These are phyloP conservation scores for Geotrichum restrictum DNA, from an alignment of 1,139 yeast species.

Conservation along the genomic window DNA sequence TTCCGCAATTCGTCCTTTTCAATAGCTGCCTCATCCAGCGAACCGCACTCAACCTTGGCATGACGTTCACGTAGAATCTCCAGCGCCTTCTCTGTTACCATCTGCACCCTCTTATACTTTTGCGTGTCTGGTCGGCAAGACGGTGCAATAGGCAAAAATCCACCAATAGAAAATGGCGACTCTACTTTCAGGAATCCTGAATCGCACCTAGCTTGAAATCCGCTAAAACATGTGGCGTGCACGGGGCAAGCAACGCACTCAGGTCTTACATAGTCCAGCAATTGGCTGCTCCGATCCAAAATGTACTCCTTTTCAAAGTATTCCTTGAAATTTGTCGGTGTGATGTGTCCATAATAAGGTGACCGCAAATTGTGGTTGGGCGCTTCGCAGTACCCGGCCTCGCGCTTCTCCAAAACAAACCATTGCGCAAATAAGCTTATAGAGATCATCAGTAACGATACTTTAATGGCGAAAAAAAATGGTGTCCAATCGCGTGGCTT, in stretches of 20 bases:
- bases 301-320: conserved; percentile 21
- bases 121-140: conserved; percentile 72
- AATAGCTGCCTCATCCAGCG: conserved; percentile 37
- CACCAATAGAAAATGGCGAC: conserved; percentile 50
- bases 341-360: conserved; percentile 12
- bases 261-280: conserved; percentile 48
- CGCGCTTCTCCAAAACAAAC: conserved; percentile 35
- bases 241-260: conserved; percentile 72
- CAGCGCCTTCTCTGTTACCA: conserved; percentile 64
- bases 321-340: conserved; percentile 13
- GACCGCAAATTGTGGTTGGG: conserved; percentile 24
- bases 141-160: conserved; percentile 58
- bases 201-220: conserved; percentile 59
- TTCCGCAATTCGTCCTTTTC: conserved; percentile 34
- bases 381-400: conserved; percentile 41
- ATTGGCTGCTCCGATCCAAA: conserved; percentile 26
- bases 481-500: not conserved
- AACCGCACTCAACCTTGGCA: conserved; percentile 67
- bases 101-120: conserved; percentile 63
- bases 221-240: conserved; percentile 69
- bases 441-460: conserved; percentile 21
- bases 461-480: conserved; percentile 10
- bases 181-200: conserved; percentile 58
- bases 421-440: conserved; percentile 28
- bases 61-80: conserved; percentile 64